Conservation (phyloP, 129 eudicot genomes). For the Escallonia herrerae region DNA sequence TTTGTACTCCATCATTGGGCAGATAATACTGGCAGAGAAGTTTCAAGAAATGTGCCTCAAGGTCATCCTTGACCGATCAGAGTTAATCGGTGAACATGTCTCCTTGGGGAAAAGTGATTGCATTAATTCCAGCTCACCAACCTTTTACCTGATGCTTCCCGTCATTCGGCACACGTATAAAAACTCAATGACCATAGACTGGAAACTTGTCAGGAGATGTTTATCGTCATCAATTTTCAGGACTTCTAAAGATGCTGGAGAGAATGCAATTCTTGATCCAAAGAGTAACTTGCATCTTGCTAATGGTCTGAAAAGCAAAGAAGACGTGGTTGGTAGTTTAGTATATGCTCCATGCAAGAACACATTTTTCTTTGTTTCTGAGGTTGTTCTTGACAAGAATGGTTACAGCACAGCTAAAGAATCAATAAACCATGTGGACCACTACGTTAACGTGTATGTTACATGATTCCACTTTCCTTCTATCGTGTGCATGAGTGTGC, state of each 20-base stretch:
- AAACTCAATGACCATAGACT: slow-evolving; percentile 55
- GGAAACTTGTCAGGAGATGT: slow-evolving; percentile 70
- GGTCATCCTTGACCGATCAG: slow-evolving; percentile 70
- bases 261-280: slow-evolving; percentile 5
- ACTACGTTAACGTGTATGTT: slow-evolving; percentile 56
- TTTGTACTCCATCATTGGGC: slow-evolving; percentile 7
- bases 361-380: slow-evolving; percentile 75
- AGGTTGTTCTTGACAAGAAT: slow-evolving; percentile 41
- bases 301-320: slow-evolving; percentile 37
- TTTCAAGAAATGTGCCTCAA: slow-evolving; percentile 83
- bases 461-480: slow-evolving; percentile 10
- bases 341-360: slow-evolving; percentile 76
- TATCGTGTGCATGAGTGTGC: neutral
- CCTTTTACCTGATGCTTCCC: slow-evolving; percentile 78
- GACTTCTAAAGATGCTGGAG: slow-evolving; percentile 19
- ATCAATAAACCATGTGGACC: slow-evolving; percentile 43
- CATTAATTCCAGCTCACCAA: slow-evolving; percentile 33
- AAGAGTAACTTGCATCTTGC: slow-evolving; percentile 53
- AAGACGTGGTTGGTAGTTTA: slow-evolving; percentile 59
- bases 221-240: slow-evolving; percentile 78
- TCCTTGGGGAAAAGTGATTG: slow-evolving; percentile 33
- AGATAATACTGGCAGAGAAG: slow-evolving; percentile 64
- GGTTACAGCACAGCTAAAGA: slow-evolving; percentile 45
- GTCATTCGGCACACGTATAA: slow-evolving; percentile 22
- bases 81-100: slow-evolving; percentile 46